Percentiles rank a stretch among this genome's conserved stretches.
These are phyloP conservation scores for Pseudogymnoascus sp. DNA, from an alignment of 2,329 filamentous ascomycete species.

Conservation along the genomic window DNA sequence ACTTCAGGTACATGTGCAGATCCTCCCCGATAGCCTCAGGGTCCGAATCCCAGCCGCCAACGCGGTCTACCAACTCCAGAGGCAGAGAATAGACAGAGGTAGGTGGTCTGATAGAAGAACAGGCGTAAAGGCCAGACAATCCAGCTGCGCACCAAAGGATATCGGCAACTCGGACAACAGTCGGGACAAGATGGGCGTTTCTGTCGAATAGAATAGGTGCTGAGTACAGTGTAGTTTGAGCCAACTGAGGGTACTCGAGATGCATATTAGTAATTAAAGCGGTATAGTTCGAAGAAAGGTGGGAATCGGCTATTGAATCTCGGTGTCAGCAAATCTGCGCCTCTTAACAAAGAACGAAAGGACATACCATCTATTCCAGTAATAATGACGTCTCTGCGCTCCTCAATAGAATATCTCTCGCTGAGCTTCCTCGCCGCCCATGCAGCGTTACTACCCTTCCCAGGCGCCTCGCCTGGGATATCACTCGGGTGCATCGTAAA, in stretches of 20 bases:
- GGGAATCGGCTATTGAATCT: conserved; percentile 53
- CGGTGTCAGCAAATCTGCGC: neutral
- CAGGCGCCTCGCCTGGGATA: conserved; percentile 59
- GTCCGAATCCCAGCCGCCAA: conserved; percentile 65
- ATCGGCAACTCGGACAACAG: conserved; percentile 62
- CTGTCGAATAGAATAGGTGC: conserved; percentile 68
- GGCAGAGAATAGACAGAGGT: conserved; percentile 68
- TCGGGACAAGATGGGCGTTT: conserved; percentile 60
- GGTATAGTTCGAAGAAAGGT: conserved; percentile 62
- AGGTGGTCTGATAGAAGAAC: conserved; percentile 58
- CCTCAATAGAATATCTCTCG: conserved; percentile 46
- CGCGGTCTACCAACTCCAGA: conserved; percentile 56
- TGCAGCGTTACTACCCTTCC: conserved; percentile 66
- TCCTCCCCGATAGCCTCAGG: conserved; percentile 68
- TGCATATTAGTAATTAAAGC: conserved; percentile 57
- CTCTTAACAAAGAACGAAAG: neutral
- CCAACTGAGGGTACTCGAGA: conserved; percentile 48
- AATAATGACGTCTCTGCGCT: conserved; percentile 54
- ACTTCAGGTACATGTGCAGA: conserved; percentile 71
- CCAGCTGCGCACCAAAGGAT: conserved; percentile 65
- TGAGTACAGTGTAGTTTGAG: conserved; percentile 56
- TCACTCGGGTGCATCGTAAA: conserved; percentile 60
- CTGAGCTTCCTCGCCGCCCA: conserved; percentile 62
- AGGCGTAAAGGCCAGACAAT: conserved; percentile 58
- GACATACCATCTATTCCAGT: conserved; percentile 65